Base-by-base conservation (phyloP, 1,284 basidiomycete genomes). In the Leccinum laetum region DNA sequence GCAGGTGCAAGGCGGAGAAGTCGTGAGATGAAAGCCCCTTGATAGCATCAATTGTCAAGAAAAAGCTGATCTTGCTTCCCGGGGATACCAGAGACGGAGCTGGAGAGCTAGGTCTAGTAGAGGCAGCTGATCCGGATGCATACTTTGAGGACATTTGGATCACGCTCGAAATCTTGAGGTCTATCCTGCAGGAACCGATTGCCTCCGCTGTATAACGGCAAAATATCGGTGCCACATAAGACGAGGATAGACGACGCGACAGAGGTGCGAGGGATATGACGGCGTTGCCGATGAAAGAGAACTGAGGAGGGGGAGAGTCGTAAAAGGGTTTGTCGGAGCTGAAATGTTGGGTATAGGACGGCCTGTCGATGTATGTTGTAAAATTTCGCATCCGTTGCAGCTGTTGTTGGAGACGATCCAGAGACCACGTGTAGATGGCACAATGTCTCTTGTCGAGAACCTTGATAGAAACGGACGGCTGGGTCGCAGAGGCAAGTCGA, bases 381-480 rank as follows among this genome's bases (percentile, higher is more conserved):
- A 97, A 82, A 74, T 97, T 97, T 58, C 95, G 91, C 96, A 99
- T 99, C 69, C 94, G 91, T 68, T 91, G 89, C 7, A 99, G 81
- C 67, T 96, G 95, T 70, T 94, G 92, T 69, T 92, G 89, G 74
- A 99, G 87, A 58, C 94, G 89, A 69, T 93, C 89, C 49, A 97
- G 80, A 16, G 95, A 96, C 97, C 97, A 99, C 5, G 89, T 84
- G 74, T 96, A 96, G 64, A 97, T 88, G 39, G 93, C 92, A 65
- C 89, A 90, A 73, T 96, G 87, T 58, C 88, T 86, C 73, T 90
- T 90, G 80, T 98, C 96, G 32, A 98, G 81, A 49, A 99, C 92
- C 77, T 96, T 98, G 79, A 98, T 83, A 41, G 90, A 93, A 18
- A 97, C 91, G 29, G 91, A 91, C 0, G 96, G 94, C 69, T 95